Base-by-base conservation (phyloP, 495 filamentous ascomycete genomes). In the Hyaloscypha hepaticicola region DNA sequence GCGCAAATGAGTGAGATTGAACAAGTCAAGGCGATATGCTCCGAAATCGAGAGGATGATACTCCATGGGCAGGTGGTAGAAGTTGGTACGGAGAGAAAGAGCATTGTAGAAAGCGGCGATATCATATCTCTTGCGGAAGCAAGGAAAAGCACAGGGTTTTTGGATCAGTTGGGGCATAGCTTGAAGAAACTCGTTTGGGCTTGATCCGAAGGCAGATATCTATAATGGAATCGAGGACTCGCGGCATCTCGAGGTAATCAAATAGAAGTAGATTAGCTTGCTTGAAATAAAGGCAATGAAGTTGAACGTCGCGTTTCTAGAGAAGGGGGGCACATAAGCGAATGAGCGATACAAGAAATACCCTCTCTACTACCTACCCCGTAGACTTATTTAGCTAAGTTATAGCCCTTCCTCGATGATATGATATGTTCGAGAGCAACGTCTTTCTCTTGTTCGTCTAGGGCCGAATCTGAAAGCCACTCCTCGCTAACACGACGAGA, bases 141-240 rank as follows among this genome's bases (percentile, higher is more conserved):
- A 64, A 92, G 84, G 85, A 91, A 85, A 78, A 91, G 88, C 61
- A 97, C 94, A 3, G 90, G 92, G 6, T 79, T 93, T 71, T 72
- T 99, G 50, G 93, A 99, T 78, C 86, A 91, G 73, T 74, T 93
- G 71, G 89, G 90, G 11, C 90, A 97, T 79, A 87, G 87, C 63
- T 78, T 97, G 57, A 96, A 94, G 83, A 93, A 90, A 81, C 75
- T 97, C 74, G 90, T 97, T 26, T 97, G 93, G 93, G 90, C 90
- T 62, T 95, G 27, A 62, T 3, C 12, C 12, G 38, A 45, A 4
- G 38, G n/a, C n/a, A n/a, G n/a, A n/a, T 45, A 45, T 16, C 14
- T 45, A 45, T 45, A 45, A 45, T 45, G 6, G 38, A 16, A 16
- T 45, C 4, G 11, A 45, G 11, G 38, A 3, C 38, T 19, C 3